Evolutionary conservation across 306 rosid species (phyloP).

Genomic region (Lathyrus aphaca): DNA sequence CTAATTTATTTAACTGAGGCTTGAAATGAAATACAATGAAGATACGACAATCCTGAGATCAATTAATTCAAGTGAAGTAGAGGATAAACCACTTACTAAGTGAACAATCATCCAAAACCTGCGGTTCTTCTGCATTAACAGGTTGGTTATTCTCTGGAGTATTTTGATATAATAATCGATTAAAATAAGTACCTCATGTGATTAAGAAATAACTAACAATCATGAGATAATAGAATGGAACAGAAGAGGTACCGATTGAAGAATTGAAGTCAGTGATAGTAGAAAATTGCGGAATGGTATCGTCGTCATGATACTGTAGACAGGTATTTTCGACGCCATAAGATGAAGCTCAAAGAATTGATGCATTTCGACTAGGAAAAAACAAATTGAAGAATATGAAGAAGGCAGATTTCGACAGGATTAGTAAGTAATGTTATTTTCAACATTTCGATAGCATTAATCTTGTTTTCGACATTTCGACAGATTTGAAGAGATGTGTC

Average conservation of each 20-base stretch:
- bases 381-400: too few species aligned
- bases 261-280: slow-evolving; percentile 61
- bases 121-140: slow-evolving; percentile 35
- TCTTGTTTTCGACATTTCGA: too few species aligned
- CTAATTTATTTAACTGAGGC: background rate
- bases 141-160: slow-evolving; percentile 38
- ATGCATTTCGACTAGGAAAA: too few species aligned
- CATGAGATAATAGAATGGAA: background rate
- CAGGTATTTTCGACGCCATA: too few species aligned
- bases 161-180: slow-evolving; percentile 29
- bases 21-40: background rate
- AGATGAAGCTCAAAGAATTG: too few species aligned
- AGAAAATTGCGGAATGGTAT: slow-evolving; percentile 53
- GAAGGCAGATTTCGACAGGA: too few species aligned
- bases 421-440: too few species aligned
- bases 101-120: slow-evolving; percentile 26
- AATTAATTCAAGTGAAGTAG: background rate
- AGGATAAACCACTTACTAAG: slow-evolving; percentile 39
- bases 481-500: too few species aligned
- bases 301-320: background rate
- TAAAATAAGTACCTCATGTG: background rate
- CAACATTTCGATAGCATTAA: too few species aligned
- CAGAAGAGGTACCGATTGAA: slow-evolving; percentile 45
- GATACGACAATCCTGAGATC: too few species aligned
- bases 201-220: background rate